Conservation (phyloP, 345 rosid species). For the Bruguiera sexangula region DNA sequence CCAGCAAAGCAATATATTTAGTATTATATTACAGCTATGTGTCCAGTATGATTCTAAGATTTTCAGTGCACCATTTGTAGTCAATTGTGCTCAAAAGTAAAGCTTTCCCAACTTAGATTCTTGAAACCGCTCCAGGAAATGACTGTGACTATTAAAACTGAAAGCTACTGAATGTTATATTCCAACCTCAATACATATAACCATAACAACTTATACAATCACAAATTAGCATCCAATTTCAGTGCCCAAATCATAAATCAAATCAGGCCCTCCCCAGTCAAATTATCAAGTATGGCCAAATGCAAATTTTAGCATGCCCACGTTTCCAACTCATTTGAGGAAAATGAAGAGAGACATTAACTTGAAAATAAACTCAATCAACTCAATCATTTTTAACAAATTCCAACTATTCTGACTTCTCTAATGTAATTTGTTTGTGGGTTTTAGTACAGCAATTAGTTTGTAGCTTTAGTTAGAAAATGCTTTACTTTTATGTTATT, state of each 20-base stretch:
- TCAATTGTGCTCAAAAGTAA: slow-evolving; percentile 5
- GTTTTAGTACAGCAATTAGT: too few species aligned
- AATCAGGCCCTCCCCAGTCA: neutral
- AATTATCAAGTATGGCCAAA: neutral
- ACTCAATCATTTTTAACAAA: too few species aligned
- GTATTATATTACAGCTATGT: neutral
- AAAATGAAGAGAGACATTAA: too few species aligned
- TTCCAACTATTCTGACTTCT: too few species aligned
- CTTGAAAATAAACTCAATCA: too few species aligned
- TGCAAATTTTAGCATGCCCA: neutral
- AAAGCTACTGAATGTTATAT: neutral
- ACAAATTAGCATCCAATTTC: neutral
- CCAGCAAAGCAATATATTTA: too few species aligned
- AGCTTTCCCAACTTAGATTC: slow-evolving; percentile 1
- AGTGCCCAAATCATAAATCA: neutral
- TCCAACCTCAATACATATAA: neutral
- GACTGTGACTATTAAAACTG: slow-evolving; percentile 1
- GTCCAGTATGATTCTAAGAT: neutral
- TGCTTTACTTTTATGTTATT: too few species aligned
- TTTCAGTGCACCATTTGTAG: neutral
- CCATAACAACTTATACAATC: neutral
- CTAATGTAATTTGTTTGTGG: too few species aligned
- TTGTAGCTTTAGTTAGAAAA: too few species aligned
- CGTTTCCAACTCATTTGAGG: neutral
- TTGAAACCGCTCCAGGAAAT: neutral